phyloP scores from a whole-genome alignment of 2,329 filamentous ascomycete genomes.

The Pseudocercospora macadamiae region DNA sequence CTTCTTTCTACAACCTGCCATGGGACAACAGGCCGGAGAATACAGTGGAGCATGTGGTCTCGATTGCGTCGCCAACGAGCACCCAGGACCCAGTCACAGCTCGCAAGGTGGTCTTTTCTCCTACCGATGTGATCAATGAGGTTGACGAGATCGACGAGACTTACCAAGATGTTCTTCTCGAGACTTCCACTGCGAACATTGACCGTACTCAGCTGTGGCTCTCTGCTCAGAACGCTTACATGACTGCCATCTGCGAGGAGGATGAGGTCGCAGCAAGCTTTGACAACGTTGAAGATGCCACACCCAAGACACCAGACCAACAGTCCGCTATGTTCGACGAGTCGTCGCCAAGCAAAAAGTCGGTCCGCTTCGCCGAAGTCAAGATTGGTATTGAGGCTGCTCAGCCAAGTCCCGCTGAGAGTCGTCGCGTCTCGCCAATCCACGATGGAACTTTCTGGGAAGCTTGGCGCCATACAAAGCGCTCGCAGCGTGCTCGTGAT shows the following conservation, averaged over 20 bases:
- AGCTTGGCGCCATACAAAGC: slow-evolving; percentile 65
- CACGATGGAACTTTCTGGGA: slow-evolving; percentile 72
- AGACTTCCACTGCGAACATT: slow-evolving; percentile 71
- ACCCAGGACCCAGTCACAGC: slow-evolving; percentile 64
- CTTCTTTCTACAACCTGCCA: slow-evolving; percentile 84
- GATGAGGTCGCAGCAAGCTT: slow-evolving; percentile 36
- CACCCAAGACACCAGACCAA: slow-evolving; percentile 37
- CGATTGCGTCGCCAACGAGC: slow-evolving; percentile 49
- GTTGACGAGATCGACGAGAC: slow-evolving; percentile 63
- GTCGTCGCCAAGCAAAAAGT: slow-evolving; percentile 64
- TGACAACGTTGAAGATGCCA: slow-evolving; percentile 33
- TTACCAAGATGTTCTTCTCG: slow-evolving; percentile 73
- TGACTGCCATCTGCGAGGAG: slow-evolving; percentile 38
- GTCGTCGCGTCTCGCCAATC: slow-evolving; percentile 38
- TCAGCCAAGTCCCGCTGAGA: slow-evolving; percentile 1
- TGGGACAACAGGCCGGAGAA: slow-evolving; percentile 55
- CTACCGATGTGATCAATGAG: slow-evolving; percentile 42
- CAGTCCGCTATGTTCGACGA: slow-evolving; percentile 25
- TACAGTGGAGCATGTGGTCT: slow-evolving; percentile 69
- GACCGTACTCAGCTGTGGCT: slow-evolving; percentile 89
- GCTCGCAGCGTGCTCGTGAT: slow-evolving; percentile 65
- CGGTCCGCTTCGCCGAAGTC: slow-evolving; percentile 64
- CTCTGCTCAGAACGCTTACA: slow-evolving; percentile 74
- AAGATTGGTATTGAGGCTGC: slow-evolving; percentile 24
- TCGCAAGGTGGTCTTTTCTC: slow-evolving; percentile 53